A percentile compares a stretch with the other conserved stretches of the same genome.
phyloP scores from a whole-genome alignment of 805 yeast species.

The Hermanozyma aechmeae region DNA sequence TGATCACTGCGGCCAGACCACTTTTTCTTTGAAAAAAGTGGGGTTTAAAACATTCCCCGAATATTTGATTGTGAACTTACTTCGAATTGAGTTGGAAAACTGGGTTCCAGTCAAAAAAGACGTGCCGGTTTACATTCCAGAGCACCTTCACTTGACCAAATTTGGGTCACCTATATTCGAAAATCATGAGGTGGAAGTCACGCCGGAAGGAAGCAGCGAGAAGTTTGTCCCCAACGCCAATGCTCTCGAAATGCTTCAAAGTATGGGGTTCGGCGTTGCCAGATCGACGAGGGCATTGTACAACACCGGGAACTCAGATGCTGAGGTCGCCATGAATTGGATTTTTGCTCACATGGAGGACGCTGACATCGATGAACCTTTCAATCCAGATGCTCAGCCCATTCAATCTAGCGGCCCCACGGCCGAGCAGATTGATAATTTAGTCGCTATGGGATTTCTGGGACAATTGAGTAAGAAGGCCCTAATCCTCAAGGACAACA shows the following conservation, averaged over 20 bases:
- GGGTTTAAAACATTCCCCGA: conserved; percentile 61
- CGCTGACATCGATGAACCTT: conserved; percentile 60
- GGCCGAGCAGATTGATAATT: conserved; percentile 33
- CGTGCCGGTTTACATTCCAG: conserved; percentile 55
- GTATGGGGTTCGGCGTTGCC: conserved; percentile 83
- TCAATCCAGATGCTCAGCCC: conserved; percentile 22
- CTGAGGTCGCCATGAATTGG: conserved; percentile 85
- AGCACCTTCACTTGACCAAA: conserved; percentile 32
- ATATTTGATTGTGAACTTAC: conserved; percentile 61
- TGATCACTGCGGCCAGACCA: conserved; percentile 36
- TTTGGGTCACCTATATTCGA: conserved; percentile 34
- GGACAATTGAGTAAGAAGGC: conserved; percentile 64
- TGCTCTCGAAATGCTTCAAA: conserved; percentile 44
- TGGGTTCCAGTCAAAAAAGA: conserved; percentile 86
- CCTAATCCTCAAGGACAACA: conserved; percentile 44
- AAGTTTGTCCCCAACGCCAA: conserved; percentile 47
- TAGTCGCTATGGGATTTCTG: conserved; percentile 74
- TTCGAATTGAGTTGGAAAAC: conserved; percentile 73
- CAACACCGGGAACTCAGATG: conserved; percentile 54
- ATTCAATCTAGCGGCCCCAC: conserved; percentile 10
- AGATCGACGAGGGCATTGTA: conserved; percentile 61
- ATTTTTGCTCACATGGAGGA: conserved; percentile 85
- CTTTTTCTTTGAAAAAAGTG: conserved; percentile 24
- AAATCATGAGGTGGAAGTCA: conserved; percentile 8
- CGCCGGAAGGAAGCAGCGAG: conserved; percentile 5